Base-by-base conservation (phyloP, 78 protist species). In the Tieghemostelium lacteum region DNA sequence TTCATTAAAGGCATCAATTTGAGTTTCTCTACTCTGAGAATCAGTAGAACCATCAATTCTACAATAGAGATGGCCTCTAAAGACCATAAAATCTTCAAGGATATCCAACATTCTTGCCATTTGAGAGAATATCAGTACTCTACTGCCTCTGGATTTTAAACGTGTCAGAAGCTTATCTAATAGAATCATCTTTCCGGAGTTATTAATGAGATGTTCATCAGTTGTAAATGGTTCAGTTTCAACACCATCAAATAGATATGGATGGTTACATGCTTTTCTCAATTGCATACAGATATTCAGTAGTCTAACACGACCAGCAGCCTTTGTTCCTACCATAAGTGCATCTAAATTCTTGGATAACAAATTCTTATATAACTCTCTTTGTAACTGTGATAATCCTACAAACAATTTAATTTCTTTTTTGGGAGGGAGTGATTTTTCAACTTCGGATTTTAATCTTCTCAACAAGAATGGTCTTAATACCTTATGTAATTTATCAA, bases 71-170 rank as follows among this genome's bases (percentile, higher is more conserved):
- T 96, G 93, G 17, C 69, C 80, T 19, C 93, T 58, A 58, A 87
- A 78, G 26, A 34, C 7, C 77, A 92, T 33, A 64, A 97, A 98
- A 66, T 98, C 99, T 29, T 97, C 98, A 28, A 99, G 33, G 55
- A 99, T 97, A 85, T 99, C 99, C 76, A 99, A 78, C 97, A 97
- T 64, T n/a, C 97, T 63, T 37, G 99, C 96, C 99, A 98, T 96
- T 76, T 99, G 99, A 1, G 97, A 96, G 72, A 96, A 96, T 29
- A 96, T 69, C 29, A 96, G 83, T 12, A 93, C 98, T 10, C 98
- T 63, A 10, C 95, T 87, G 2, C 96, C 97, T 29, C 95, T 61
- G 22, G 28, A 73, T 80, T 62, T 19, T 17, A 98, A 93, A 49
- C 62, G 37, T 5, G 40, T 39, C 61, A 98, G 67, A 39, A 99